phyloP scores from a whole-genome alignment of 2,329 filamentous ascomycete genomes.

The Diaporthe sp. region DNA sequence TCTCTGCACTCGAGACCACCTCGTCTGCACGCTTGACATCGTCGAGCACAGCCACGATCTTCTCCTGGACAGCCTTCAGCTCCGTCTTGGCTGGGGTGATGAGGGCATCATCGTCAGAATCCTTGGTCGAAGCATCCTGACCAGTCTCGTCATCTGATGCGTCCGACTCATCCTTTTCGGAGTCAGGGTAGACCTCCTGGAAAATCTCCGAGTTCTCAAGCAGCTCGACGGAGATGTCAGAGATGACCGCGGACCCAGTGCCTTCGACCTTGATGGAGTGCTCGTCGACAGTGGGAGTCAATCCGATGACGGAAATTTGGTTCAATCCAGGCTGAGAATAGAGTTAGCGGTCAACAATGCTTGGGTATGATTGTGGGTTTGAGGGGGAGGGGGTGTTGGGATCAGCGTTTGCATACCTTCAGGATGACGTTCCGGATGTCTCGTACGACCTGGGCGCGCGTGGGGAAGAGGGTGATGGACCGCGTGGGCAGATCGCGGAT shows the following conservation, averaged over 20 bases:
- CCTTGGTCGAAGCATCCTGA: conserved; percentile 45
- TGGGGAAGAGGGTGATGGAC: conserved; percentile 74
- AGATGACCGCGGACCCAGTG: conserved; percentile 69
- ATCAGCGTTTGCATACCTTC: conserved; percentile 51
- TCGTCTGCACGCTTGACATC: conserved; percentile 51
- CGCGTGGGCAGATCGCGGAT: conserved; percentile 71
- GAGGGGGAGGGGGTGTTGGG: too few relatives aligned
- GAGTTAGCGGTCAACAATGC: background rate
- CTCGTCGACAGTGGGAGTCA: conserved; percentile 67
- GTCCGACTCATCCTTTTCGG: conserved; percentile 53
- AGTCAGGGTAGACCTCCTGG: conserved; percentile 66
- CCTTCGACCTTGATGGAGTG: conserved; percentile 73
- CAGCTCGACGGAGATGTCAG: conserved; percentile 73
- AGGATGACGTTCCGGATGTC: conserved; percentile 70
- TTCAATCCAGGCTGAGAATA: conserved; percentile 64
- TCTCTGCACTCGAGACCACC: conserved; percentile 51
- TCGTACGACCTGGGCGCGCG: conserved; percentile 71
- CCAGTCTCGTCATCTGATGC: conserved; percentile 47
- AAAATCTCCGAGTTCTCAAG: conserved; percentile 69
- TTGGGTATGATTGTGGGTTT: background rate
- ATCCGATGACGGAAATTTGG: conserved; percentile 68
- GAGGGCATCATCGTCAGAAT: conserved; percentile 45
- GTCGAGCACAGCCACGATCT: conserved; percentile 51
- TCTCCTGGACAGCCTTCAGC: conserved; percentile 50
- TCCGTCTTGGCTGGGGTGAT: conserved; percentile 41